phyloP scores from a whole-genome alignment of 768 basidiomycete genomes.

The Pleurotus ostreatus region DNA sequence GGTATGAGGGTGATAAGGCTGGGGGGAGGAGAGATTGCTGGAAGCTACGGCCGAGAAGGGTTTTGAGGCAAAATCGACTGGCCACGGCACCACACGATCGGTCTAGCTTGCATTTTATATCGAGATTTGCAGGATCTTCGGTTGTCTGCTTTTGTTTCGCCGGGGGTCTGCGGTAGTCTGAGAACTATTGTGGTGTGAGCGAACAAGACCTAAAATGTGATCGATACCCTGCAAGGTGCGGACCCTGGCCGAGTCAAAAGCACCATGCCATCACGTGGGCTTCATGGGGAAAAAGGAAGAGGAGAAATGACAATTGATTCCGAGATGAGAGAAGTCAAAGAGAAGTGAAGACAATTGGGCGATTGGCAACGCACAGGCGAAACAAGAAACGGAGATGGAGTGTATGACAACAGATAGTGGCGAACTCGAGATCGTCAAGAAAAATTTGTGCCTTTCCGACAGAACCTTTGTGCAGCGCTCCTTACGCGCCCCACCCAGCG shows the following conservation, averaged over 20 bases:
- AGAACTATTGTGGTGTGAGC: slow-evolving; percentile 6
- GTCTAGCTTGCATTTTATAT: slow-evolving; percentile 8
- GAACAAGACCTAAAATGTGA: slow-evolving; percentile 1
- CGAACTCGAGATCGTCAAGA: background rate
- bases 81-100: background rate
- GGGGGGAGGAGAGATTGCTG: background rate
- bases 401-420: background rate
- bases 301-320: slow-evolving; percentile 7
- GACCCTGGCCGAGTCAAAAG: slow-evolving; percentile 5
- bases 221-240: background rate
- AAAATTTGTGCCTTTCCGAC: slow-evolving; percentile 1
- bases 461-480: slow-evolving; percentile 3
- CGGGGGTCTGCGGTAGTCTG: slow-evolving; percentile 4
- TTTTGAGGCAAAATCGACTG: background rate
- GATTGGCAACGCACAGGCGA: slow-evolving; percentile 2
- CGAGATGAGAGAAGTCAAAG: slow-evolving; percentile 4
- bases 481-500: slow-evolving; percentile 6
- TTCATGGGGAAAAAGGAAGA: slow-evolving; percentile 5
- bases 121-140: slow-evolving; percentile 8
- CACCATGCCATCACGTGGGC: slow-evolving; percentile 1
- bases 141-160: slow-evolving; percentile 5
- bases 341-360: slow-evolving; percentile 4
- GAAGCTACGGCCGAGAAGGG: too few species aligned
- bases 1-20: background rate
- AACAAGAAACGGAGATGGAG: background rate